A percentile compares a stretch with the other conserved stretches of the same genome.
Conservation (phyloP, 495 filamentous ascomycete genomes). For the Penicillium fimorum region DNA sequence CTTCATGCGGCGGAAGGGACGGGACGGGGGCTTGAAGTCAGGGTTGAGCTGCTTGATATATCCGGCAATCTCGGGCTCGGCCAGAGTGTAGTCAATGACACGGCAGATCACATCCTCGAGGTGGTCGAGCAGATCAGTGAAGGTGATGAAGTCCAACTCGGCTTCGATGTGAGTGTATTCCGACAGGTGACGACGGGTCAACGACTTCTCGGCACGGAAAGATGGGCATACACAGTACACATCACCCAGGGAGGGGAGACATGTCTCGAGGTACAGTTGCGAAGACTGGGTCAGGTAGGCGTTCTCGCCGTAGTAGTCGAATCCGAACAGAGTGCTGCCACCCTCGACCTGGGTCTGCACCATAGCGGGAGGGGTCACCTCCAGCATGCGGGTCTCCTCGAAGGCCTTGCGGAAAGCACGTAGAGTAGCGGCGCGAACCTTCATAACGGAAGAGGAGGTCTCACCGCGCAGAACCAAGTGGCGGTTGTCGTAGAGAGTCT, state of each 20-base stretch:
- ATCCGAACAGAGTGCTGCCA: slow-evolving; percentile 88
- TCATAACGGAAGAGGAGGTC: slow-evolving; percentile 81
- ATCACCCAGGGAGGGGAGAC: slow-evolving; percentile 83
- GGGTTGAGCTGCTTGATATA: slow-evolving; percentile 84
- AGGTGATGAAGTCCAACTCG: slow-evolving; percentile 94
- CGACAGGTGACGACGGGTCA: slow-evolving; percentile 90
- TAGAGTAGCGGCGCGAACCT: slow-evolving; percentile 82
- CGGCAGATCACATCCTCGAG: slow-evolving; percentile 85
- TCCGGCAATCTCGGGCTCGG: slow-evolving; percentile 64
- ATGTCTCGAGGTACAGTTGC: slow-evolving; percentile 97
- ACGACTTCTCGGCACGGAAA: slow-evolving; percentile 94
- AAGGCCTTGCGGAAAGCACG: slow-evolving; percentile 81
- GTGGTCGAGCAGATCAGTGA: slow-evolving; percentile 87
- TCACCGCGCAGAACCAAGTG: slow-evolving; percentile 93
- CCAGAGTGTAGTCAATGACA: slow-evolving; percentile 74
- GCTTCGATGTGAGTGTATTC: slow-evolving; percentile 98
- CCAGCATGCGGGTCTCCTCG: slow-evolving; percentile 70
- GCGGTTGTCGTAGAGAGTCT: slow-evolving; percentile 81
- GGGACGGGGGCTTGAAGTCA: slow-evolving; percentile 74
- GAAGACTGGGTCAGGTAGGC: slow-evolving; percentile 96
- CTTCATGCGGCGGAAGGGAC: slow-evolving; percentile 93
- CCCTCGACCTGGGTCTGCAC: slow-evolving; percentile 99
- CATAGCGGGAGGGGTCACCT: slow-evolving; percentile 91
- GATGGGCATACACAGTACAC: slow-evolving; percentile 98
- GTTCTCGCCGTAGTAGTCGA: slow-evolving; percentile 91